A percentile compares a stretch with the other conserved stretches of the same genome.
Conservation (phyloP, 805 yeast species). For the Cyberlindnera japonica region DNA sequence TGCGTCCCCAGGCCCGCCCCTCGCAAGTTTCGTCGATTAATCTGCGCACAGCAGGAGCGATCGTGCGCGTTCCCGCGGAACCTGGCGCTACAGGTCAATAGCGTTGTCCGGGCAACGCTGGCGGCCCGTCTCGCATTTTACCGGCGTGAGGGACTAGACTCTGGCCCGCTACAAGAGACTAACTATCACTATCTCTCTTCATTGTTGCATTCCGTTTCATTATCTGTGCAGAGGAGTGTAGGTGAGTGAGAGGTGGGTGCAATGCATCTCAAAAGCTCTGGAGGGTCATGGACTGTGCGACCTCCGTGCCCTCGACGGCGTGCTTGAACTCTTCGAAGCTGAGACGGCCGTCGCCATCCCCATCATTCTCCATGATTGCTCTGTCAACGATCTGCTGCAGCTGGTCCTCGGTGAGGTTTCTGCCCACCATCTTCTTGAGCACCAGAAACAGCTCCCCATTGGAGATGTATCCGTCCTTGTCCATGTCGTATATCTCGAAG, state of each 20-base stretch:
- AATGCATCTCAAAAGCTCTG: slow-evolving; percentile 11
- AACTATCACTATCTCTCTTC: too few relatives aligned
- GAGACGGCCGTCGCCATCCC: slow-evolving; percentile 81
- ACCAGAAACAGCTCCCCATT: slow-evolving; percentile 94
- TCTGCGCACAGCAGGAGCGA: too few relatives aligned
- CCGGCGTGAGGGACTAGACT: too few relatives aligned
- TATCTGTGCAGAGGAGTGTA: neutral
- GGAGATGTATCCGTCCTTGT: slow-evolving; percentile 89
- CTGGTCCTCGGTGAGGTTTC: slow-evolving; percentile 78
- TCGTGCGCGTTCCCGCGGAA: too few relatives aligned
- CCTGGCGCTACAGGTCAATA: too few relatives aligned
- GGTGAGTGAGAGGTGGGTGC: neutral
- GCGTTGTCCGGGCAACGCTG: too few relatives aligned
- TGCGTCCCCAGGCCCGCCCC: too few relatives aligned
- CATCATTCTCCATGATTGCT: slow-evolving; percentile 89
- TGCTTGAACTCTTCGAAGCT: slow-evolving; percentile 82
- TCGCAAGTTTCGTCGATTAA: too few relatives aligned
- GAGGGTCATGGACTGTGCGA: slow-evolving; percentile 57
- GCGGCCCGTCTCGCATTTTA: too few relatives aligned
- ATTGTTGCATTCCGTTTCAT: too few relatives aligned
- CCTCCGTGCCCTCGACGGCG: slow-evolving; percentile 53
- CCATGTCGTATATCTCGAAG: slow-evolving; percentile 92
- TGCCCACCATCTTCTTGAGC: slow-evolving; percentile 95
- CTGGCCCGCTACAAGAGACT: too few relatives aligned
- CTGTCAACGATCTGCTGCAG: slow-evolving; percentile 96